Conservation (phyloP, 2,329 filamentous ascomycete genomes). For the Zasmidium cellare region DNA sequence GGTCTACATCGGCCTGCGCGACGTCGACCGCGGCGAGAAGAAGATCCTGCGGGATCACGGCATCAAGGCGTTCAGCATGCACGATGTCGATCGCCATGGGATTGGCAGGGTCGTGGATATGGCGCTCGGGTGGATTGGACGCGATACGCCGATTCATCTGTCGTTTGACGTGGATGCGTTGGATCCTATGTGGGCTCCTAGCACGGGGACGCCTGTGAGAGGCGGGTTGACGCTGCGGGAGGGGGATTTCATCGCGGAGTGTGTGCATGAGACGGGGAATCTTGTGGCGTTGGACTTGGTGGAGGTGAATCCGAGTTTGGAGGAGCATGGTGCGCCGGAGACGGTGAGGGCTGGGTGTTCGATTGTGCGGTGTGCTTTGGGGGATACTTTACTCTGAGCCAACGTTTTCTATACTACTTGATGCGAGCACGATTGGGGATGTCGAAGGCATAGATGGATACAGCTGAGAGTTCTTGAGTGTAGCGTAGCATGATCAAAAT, state of each 20-base stretch:
- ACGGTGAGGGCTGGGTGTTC: constrained; percentile 90
- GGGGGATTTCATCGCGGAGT: constrained; percentile 92
- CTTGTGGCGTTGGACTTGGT: constrained; percentile 60
- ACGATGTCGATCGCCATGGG: constrained; percentile 91
- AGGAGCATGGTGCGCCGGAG: constrained; percentile 67
- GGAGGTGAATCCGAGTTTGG: constrained; percentile 53
- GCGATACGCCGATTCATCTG: constrained; percentile 92
- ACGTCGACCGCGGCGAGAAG: constrained; percentile 95
- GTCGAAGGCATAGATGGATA: neutral
- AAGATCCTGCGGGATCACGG: constrained; percentile 81
- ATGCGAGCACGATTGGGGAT: neutral
- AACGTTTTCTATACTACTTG: neutral
- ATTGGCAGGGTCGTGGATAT: constrained; percentile 97
- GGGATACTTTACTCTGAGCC: constrained; percentile 77
- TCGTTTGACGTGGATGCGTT: constrained; percentile 97
- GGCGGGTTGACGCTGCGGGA: constrained; percentile 91
- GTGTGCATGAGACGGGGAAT: constrained; percentile 57
- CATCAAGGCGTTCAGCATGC: constrained; percentile 98
- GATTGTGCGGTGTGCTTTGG: constrained; percentile 85
- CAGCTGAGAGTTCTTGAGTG: neutral
- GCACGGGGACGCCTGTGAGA: constrained; percentile 90
- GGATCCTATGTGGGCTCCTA: constrained; percentile 94
- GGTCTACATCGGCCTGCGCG: constrained; percentile 93
- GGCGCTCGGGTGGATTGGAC: constrained; percentile 94
- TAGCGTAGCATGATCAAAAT: neutral